Base-by-base conservation (phyloP, 306 rosid genomes). In the Luffa acutangula region DNA sequence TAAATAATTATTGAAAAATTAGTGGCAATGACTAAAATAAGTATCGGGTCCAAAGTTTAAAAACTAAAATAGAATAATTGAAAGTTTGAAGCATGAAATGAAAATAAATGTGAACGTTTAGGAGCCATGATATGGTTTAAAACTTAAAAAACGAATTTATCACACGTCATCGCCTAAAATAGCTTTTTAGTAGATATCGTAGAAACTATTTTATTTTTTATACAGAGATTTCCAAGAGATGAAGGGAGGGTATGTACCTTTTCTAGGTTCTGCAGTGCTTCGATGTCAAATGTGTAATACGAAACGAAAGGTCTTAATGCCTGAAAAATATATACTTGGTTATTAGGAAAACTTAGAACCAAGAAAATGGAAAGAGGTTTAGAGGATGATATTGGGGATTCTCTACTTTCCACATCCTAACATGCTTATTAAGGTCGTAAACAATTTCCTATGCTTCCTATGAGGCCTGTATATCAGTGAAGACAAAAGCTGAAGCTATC, bases 261-360 rank as follows among this genome's bases (percentile, higher is more conserved):
- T 31, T 91, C 91, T 74, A 95, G 82, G 77, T 85, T 85, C 66
- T 78, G 87, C 84, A 95, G 75, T 80, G 87, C 90, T 51, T 81
- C 63, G 81, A 41, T 46, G 81, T 88, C 89, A 78, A 87, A 89
- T 31, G 97, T 83, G 88, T 85, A 87, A 89, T 92, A 91, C 70
- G 92, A 82, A 66, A 90, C 80, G 83, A 85, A 92, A 81, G 98
- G 97, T 87, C 97, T 94, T 25, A n/a, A 76, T 62, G 97, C 97
- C 98, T 94, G 92, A 57, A 70, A 64, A 69, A 54, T 2, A 83
- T 52, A 74, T 81, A 82, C 65, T 78, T 57, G 75, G 33, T 80
- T 64, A 65, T 75, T 5, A 36, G 76, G 65, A 77, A 75, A 56
- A 63, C 15, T 51, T 25, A 11, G 13, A 41, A 43, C 62, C 18